Percentiles rank a stretch among this genome's conserved stretches.
These are phyloP conservation scores for Pleurotus salmoneostramineus DNA, from an alignment of 768 basidiomycete genomes.

Conservation along the genomic window DNA sequence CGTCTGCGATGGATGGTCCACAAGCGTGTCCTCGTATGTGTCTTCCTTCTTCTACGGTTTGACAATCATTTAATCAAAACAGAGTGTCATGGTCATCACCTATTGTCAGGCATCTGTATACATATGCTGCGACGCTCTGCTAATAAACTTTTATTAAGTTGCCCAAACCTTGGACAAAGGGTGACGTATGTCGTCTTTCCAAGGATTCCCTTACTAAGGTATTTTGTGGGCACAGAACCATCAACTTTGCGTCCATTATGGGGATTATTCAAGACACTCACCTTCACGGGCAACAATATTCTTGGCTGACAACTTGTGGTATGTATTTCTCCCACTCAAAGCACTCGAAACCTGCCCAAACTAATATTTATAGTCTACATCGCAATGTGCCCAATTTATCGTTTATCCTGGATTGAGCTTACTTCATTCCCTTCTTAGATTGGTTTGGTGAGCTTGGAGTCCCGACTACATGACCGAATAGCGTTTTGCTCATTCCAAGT, in stretches of 20 bases:
- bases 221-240: slow-evolving; percentile 22
- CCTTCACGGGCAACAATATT: slow-evolving; percentile 46
- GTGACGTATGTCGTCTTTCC: slow-evolving; percentile 15
- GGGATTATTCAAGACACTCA: slow-evolving; percentile 38
- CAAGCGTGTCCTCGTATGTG: slow-evolving; percentile 36
- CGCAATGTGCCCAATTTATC: slow-evolving; percentile 23
- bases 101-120: slow-evolving; percentile 26
- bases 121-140: not conserved
- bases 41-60: not conserved
- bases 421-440: not conserved
- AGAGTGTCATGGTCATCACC: slow-evolving; percentile 42
- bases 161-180: slow-evolving; percentile 46
- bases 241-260: slow-evolving; percentile 46
- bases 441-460: not conserved
- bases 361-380: slow-evolving; percentile 28
- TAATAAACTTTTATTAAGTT: slow-evolving; percentile 16
- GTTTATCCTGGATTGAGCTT: not conserved
- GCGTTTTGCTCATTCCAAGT: not conserved
- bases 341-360: not conserved
- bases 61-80: not conserved
- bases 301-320: slow-evolving; percentile 46
- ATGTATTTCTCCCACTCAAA: slow-evolving; percentile 11
- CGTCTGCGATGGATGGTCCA: slow-evolving; percentile 43
- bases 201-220: not conserved
- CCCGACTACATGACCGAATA: not conserved